These are phyloP conservation scores for Alternaria infectoria DNA, from an alignment of 2,329 filamentous ascomycete genomes.

Conservation along the genomic window DNA sequence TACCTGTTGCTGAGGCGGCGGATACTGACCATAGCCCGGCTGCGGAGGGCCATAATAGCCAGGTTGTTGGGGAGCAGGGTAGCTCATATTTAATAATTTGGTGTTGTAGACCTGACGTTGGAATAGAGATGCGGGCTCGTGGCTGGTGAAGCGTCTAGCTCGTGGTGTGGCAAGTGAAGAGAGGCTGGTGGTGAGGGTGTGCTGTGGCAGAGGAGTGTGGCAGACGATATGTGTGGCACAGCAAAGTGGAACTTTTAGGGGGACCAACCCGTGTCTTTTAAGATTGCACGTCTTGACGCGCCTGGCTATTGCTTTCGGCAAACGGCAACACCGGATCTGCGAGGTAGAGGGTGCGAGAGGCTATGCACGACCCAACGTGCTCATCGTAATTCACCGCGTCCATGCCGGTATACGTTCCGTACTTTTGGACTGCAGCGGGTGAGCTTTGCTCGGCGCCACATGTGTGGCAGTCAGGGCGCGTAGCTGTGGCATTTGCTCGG, in stretches of 20 bases:
- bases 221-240: conserved; percentile 11
- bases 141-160: conserved; percentile 18
- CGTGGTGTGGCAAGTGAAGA: conserved; percentile 6
- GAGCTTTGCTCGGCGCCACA: conserved; percentile 20
- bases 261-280: conserved; percentile 3
- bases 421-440: not conserved
- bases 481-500: not conserved
- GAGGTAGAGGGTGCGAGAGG: not conserved
- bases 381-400: not conserved
- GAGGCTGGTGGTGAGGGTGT: conserved; percentile 2
- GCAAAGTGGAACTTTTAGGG: not conserved
- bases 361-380: conserved; percentile 2
- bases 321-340: conserved; percentile 9
- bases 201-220: conserved; percentile 15
- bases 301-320: conserved; percentile 2
- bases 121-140: conserved; percentile 12
- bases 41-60: conserved; percentile 36
- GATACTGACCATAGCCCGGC: conserved; percentile 20
- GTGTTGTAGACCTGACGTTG: conserved; percentile 13
- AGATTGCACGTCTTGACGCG: not conserved
- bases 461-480: conserved; percentile 12
- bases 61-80: conserved; percentile 23
- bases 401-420: not conserved
- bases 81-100: conserved; percentile 14
- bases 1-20: conserved; percentile 41